These are phyloP conservation scores for Pseudogymnoascus sp. DNA, from an alignment of 2,329 filamentous ascomycete species.

Conservation along the genomic window DNA sequence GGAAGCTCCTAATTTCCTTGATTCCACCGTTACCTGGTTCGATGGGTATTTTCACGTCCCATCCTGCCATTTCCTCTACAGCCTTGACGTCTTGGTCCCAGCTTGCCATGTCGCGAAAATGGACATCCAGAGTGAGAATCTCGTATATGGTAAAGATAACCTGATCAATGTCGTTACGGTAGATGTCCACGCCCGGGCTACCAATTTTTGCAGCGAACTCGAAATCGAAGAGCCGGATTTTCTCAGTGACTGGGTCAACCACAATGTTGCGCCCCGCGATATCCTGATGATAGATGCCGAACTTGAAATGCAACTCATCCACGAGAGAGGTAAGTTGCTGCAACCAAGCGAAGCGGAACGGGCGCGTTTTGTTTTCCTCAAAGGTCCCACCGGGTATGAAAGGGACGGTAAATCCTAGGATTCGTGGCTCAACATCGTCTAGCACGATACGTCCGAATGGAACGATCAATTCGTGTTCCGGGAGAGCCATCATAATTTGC, in stretches of 20 bases:
- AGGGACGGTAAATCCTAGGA: conserved; percentile 33
- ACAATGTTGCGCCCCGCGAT: conserved; percentile 33
- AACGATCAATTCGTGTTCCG: conserved; percentile 32
- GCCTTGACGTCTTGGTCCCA: not conserved
- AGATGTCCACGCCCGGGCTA: not conserved
- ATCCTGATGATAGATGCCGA: conserved; percentile 35
- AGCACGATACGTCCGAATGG: conserved; percentile 31
- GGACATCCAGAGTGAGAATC: conserved; percentile 16
- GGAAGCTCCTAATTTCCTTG: not conserved
- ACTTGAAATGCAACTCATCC: conserved; percentile 33
- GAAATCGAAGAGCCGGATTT: conserved; percentile 34
- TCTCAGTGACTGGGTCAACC: conserved; percentile 29
- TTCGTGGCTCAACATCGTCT: conserved; percentile 27
- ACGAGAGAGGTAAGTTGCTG: conserved; percentile 32
- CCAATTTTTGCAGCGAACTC: not conserved
- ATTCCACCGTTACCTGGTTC: not conserved
- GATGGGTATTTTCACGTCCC: not conserved
- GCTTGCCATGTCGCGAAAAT: not conserved
- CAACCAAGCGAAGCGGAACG: conserved; percentile 33
- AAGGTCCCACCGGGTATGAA: conserved; percentile 32
- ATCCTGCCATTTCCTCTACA: not conserved
- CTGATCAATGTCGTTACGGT: conserved; percentile 23
- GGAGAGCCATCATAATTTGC: conserved; percentile 31
- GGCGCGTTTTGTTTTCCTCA: conserved; percentile 22
- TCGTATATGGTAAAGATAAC: conserved; percentile 19